Conservation (phyloP, 2,329 filamentous ascomycete species). For the Elsinoe australis region DNA sequence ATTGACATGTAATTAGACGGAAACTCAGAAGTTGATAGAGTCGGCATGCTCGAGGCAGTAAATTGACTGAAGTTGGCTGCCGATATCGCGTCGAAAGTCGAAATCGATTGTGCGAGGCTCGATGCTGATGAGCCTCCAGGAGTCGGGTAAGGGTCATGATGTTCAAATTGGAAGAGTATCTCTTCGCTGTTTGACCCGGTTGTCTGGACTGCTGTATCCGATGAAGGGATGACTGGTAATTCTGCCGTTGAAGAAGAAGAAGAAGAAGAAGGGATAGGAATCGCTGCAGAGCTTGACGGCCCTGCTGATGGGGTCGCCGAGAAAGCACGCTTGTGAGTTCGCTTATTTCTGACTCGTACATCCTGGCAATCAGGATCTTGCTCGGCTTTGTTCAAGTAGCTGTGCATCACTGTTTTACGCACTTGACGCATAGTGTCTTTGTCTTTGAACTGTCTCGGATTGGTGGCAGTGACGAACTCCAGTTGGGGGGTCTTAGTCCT, state of each 20-base stretch:
- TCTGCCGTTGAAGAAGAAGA: background rate
- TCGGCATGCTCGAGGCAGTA: no score
- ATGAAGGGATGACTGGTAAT: background rate
- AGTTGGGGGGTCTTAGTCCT: conserved; percentile 12
- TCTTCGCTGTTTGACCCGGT: background rate
- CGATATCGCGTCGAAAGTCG: background rate
- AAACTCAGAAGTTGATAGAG: no score
- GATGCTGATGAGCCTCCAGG: background rate
- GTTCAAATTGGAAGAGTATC: background rate
- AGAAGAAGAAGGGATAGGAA: no score
- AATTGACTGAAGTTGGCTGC: no score
- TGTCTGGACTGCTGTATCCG: background rate
- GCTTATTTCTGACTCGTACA: conserved; percentile 21
- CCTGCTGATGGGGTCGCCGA: background rate
- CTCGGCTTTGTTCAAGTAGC: conserved; percentile 28
- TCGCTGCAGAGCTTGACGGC: background rate
- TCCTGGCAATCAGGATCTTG: conserved; percentile 25
- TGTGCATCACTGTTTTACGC: conserved; percentile 29
- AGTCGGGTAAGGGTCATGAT: background rate
- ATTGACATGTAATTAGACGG: no score
- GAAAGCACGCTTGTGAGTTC: background rate
- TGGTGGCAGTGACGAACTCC: conserved; percentile 25
- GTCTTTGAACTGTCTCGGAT: conserved; percentile 26
- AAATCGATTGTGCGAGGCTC: background rate
- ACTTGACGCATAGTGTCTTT: conserved; percentile 26